These are phyloP conservation scores for Hygrophoropsis aurantiaca DNA, from an alignment of 768 basidiomycete genomes.

Conservation along the genomic window DNA sequence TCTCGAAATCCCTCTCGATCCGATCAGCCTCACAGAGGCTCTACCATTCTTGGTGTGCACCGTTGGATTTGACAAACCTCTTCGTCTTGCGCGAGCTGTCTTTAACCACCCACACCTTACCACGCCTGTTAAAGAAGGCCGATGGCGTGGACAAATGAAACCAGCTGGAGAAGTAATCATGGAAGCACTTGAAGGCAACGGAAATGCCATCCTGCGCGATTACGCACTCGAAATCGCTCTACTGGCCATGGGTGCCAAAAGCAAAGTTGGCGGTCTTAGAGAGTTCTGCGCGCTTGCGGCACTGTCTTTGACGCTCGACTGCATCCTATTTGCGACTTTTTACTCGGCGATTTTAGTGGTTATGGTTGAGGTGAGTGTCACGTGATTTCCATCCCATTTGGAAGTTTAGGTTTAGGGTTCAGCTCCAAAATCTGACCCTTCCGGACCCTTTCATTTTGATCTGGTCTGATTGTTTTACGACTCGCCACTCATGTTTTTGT, in stretches of 20 bases:
- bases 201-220: slow-evolving; percentile 85
- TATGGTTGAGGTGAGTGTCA: slow-evolving; percentile 82
- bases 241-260: slow-evolving; percentile 81
- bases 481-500: slow-evolving; percentile 7
- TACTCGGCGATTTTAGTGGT: slow-evolving; percentile 86
- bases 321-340: slow-evolving; percentile 86
- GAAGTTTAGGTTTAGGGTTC: slow-evolving; percentile 8
- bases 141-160: slow-evolving; percentile 52
- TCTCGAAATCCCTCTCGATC: slow-evolving; percentile 86
- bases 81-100: slow-evolving; percentile 86
- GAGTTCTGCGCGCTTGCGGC: slow-evolving; percentile 97
- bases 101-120: slow-evolving; percentile 75
- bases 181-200: slow-evolving; percentile 77
- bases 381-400: slow-evolving; percentile 9
- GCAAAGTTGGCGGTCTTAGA: slow-evolving; percentile 81
- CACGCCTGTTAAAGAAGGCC: slow-evolving; percentile 36
- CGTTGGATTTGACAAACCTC: slow-evolving; percentile 96
- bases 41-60: slow-evolving; percentile 98
- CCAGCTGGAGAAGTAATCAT: slow-evolving; percentile 84
- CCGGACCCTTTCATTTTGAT: slow-evolving; percentile 11
- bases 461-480: slow-evolving; percentile 11
- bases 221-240: slow-evolving; percentile 92
- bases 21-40: slow-evolving; percentile 90
- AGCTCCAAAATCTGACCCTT: not conserved
- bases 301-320: slow-evolving; percentile 83